phyloP scores from a whole-genome alignment of 805 yeast species.

The Ogataea wickerhamii region DNA sequence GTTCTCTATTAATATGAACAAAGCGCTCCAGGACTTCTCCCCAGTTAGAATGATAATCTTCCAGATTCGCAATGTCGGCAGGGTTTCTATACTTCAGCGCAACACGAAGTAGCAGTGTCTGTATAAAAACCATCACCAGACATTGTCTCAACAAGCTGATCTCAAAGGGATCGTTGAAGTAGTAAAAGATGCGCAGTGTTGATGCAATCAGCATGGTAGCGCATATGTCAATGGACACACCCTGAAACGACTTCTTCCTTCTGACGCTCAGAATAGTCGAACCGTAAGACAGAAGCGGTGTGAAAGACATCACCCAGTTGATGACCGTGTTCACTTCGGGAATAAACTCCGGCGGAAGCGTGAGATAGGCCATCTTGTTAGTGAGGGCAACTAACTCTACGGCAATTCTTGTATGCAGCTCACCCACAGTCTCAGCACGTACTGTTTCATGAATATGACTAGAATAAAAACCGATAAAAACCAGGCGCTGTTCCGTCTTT shows the following conservation, averaged over 20 bases:
- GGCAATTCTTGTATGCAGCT: too few species aligned
- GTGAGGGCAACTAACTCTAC: too few species aligned
- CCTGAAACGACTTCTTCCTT: slow-evolving; percentile 60
- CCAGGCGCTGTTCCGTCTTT: too few species aligned
- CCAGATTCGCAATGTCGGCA: slow-evolving; percentile 40
- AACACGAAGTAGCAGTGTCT: slow-evolving; percentile 56
- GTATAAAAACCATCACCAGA: slow-evolving; percentile 80
- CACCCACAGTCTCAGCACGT: too few species aligned
- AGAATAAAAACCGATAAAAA: too few species aligned
- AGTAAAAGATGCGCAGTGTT: slow-evolving; percentile 69
- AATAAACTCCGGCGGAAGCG: slow-evolving; percentile 30
- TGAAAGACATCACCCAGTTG: slow-evolving; percentile 65
- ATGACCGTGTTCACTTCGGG: slow-evolving; percentile 41
- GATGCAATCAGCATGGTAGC: slow-evolving; percentile 85
- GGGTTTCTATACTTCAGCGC: slow-evolving; percentile 53
- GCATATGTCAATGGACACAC: slow-evolving; percentile 89
- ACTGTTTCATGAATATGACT: too few species aligned
- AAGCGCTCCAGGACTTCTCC: slow-evolving; percentile 28
- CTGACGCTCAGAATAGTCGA: slow-evolving; percentile 72
- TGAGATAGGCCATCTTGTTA: slow-evolving; percentile 28
- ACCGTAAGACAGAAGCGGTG: slow-evolving; percentile 86
- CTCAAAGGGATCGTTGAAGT: slow-evolving; percentile 77
- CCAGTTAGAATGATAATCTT: slow-evolving; percentile 29
- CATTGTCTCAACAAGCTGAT: slow-evolving; percentile 75
- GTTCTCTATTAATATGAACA: slow-evolving; percentile 14